Conservation (phyloP, 164 flowering plant species). For the Stephania yunnanensis region DNA sequence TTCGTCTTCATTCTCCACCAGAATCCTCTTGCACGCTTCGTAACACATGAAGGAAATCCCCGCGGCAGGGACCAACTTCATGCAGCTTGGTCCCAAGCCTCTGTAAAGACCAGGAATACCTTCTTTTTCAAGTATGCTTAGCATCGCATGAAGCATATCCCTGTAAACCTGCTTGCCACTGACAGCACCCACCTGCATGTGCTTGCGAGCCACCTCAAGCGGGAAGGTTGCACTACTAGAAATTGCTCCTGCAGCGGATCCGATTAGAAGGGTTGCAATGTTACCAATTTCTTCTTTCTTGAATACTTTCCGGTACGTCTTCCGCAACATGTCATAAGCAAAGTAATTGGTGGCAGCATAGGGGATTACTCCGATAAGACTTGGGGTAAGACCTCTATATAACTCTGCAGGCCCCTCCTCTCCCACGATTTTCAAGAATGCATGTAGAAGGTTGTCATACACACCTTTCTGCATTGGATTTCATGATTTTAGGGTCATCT, state of each 20-base stretch:
- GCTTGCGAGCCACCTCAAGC: constrained; percentile 79
- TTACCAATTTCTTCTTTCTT: constrained; percentile 55
- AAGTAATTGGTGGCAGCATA: constrained; percentile 91
- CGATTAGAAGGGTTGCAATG: constrained; percentile 62
- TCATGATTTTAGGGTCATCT: background rate
- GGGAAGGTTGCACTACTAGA: constrained; percentile 80
- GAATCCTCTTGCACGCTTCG: constrained; percentile 73
- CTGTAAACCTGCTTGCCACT: constrained; percentile 57
- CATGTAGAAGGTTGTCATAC: constrained; percentile 67
- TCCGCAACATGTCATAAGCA: constrained; percentile 80
- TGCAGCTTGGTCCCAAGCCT: constrained; percentile 79
- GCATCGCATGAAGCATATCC: constrained; percentile 63
- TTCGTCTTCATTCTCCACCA: constrained; percentile 52
- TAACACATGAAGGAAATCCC: constrained; percentile 93
- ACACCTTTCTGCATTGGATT: constrained; percentile 52
- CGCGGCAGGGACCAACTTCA: constrained; percentile 79
- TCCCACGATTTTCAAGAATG: constrained; percentile 68
- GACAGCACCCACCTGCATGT: constrained; percentile 79
- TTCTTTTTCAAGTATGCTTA: constrained; percentile 47
- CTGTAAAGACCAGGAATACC: constrained; percentile 60
- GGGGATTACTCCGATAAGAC: constrained; percentile 89
- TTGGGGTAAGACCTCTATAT: constrained; percentile 88
- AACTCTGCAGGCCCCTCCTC: constrained; percentile 86
- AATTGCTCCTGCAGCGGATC: constrained; percentile 75
- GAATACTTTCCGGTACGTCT: constrained; percentile 41